Conservation (phyloP, 2,329 filamentous ascomycete species). For the Pyrenophora teres region DNA sequence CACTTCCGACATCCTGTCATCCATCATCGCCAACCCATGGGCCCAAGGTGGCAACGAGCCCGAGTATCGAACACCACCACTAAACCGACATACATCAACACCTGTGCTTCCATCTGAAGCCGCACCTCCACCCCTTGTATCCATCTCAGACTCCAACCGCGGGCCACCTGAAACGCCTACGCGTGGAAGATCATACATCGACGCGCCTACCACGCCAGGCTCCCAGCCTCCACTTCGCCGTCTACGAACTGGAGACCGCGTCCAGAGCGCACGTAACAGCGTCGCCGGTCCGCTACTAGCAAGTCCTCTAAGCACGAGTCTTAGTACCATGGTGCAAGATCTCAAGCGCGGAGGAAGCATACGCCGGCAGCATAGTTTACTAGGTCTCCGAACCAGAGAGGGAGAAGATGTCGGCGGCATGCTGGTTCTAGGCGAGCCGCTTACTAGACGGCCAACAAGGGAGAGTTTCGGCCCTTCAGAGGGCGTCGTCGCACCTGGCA, state of each 20-base stretch:
- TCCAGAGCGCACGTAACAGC: slow-evolving; percentile 50
- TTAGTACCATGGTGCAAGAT: slow-evolving; percentile 69
- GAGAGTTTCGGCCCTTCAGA: slow-evolving; percentile 2
- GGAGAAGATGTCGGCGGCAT: neutral
- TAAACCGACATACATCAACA: slow-evolving; percentile 34
- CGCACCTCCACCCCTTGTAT: slow-evolving; percentile 18
- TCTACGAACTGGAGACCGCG: slow-evolving; percentile 43
- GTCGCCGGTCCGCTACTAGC: slow-evolving; percentile 62
- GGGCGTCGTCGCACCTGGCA: neutral
- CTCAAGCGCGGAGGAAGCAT: slow-evolving; percentile 60
- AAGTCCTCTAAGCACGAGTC: slow-evolving; percentile 62
- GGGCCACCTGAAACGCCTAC: slow-evolving; percentile 14
- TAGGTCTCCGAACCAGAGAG: slow-evolving; percentile 18
- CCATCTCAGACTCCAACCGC: slow-evolving; percentile 25
- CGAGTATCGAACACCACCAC: slow-evolving; percentile 8
- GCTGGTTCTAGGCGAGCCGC: slow-evolving; percentile 23
- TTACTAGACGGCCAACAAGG: slow-evolving; percentile 30
- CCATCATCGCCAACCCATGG: slow-evolving; percentile 40
- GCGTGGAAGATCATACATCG: slow-evolving; percentile 16
- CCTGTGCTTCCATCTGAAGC: slow-evolving; percentile 40
- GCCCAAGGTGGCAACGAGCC: slow-evolving; percentile 13
- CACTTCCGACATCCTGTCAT: slow-evolving; percentile 24
- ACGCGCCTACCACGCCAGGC: slow-evolving; percentile 24
- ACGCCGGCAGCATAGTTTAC: slow-evolving; percentile 1
- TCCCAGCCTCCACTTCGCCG: slow-evolving; percentile 32